Conservation (phyloP, 768 basidiomycete species). For the Tricholoma matsutake region DNA sequence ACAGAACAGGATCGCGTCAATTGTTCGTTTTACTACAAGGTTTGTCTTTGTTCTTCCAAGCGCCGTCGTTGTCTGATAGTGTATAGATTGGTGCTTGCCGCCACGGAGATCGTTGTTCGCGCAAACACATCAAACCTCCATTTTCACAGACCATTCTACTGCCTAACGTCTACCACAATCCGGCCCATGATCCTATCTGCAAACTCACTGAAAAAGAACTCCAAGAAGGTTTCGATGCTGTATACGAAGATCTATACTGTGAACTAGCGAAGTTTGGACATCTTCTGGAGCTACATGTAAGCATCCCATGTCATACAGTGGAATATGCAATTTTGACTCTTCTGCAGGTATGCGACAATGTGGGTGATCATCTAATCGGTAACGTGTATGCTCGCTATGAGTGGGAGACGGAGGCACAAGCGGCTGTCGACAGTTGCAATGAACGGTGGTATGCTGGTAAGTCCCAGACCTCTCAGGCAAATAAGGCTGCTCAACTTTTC, state of each 20-base stretch:
- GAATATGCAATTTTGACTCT: background rate
- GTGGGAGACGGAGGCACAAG: conserved; percentile 96
- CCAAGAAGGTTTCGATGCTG: conserved; percentile 89
- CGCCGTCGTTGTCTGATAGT: conserved; percentile 3
- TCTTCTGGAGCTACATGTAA: conserved; percentile 89
- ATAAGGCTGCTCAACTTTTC: conserved; percentile 7
- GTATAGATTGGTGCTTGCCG: conserved; percentile 90
- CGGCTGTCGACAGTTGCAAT: conserved; percentile 90
- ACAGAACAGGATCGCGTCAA: conserved; percentile 96
- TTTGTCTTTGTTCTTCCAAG: conserved; percentile 28
- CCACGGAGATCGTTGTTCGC: conserved; percentile 96
- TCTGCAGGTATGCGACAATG: conserved; percentile 90
- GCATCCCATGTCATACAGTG: conserved; percentile 19
- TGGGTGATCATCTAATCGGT: conserved; percentile 97
- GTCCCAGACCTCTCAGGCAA: conserved; percentile 23
- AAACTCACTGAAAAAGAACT: conserved; percentile 84
- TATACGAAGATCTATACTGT: conserved; percentile 95
- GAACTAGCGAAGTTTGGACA: conserved; percentile 95
- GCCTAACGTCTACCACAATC: conserved; percentile 98
- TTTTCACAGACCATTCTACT: conserved; percentile 97
- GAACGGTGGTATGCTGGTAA: conserved; percentile 97
- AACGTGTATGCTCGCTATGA: conserved; percentile 98
- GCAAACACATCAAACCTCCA: conserved; percentile 97
- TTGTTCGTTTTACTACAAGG: conserved; percentile 99
- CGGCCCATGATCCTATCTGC: conserved; percentile 89